These are phyloP conservation scores for Boletus patriciae DNA, from an alignment of 768 basidiomycete genomes.

Conservation along the genomic window DNA sequence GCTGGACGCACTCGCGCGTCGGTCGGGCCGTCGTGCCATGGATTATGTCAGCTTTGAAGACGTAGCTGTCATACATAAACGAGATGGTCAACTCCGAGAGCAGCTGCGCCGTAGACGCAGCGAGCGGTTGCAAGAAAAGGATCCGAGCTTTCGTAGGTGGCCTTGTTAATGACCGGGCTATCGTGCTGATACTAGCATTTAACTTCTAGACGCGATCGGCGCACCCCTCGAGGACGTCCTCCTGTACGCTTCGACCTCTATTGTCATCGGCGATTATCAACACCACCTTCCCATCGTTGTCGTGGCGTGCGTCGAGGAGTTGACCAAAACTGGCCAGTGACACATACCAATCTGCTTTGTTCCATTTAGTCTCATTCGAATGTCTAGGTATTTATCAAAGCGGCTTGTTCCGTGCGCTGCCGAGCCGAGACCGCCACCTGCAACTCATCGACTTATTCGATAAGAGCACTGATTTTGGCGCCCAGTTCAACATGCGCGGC, in stretches of 20 bases:
- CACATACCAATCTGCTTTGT: neutral
- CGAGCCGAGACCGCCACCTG: conserved; percentile 40
- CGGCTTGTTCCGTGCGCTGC: conserved; percentile 44
- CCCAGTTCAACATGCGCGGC: conserved; percentile 29
- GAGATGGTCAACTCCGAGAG: conserved; percentile 25
- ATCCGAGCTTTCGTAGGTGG: conserved; percentile 29
- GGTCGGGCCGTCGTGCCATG: conserved; percentile 23
- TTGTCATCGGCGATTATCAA: conserved; percentile 38
- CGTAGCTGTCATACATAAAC: conserved; percentile 15
- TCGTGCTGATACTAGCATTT: neutral
- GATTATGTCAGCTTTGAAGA: conserved; percentile 30
- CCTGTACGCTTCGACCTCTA: conserved; percentile 32
- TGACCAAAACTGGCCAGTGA: conserved; percentile 43
- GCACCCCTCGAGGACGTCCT: conserved; percentile 37
- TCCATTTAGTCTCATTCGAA: neutral
- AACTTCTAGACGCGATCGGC: conserved; percentile 36
- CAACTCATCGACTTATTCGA: conserved; percentile 42
- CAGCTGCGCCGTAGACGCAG: conserved; percentile 21
- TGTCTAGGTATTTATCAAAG: conserved; percentile 43
- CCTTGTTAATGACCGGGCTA: neutral
- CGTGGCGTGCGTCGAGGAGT: conserved; percentile 45
- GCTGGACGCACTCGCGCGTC: conserved; percentile 26
- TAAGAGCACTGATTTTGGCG: conserved; percentile 25
- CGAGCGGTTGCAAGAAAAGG: conserved; percentile 20
- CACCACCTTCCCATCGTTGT: conserved; percentile 42